Base-by-base conservation (phyloP, 2,329 filamentous ascomycete species). In the Claviceps paspali region DNA sequence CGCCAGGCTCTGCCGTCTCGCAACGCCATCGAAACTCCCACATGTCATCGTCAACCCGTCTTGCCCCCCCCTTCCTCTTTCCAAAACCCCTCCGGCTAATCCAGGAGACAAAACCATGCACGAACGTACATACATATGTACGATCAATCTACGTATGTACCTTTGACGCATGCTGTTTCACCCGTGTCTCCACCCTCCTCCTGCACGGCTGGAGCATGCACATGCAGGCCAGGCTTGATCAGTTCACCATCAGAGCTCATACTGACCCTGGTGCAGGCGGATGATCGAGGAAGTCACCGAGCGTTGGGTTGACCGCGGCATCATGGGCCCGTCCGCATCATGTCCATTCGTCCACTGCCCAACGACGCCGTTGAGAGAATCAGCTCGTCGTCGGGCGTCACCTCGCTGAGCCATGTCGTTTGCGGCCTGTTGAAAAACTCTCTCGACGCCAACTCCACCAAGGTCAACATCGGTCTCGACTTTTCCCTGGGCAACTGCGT, bases 311-410 rank as follows among this genome's bases (percentile, higher is more conserved):
- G 10, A 6, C 26, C 15, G 33, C 21, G 29, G 11, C 34, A 40
- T 18, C 34, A 42, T 38, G 40, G 35, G 38, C 27, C 19, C 28
- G 24, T 31, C 21, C 23, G 41, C 47, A 53, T 43, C 56, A 76
- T 76, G 70, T 70, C 67, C 43, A 88, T 91, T 51, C 66, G 67
- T 45, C 74, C 67, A 35, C 68, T 94, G 41, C 81, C 85, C 10
- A 60, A 70, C 27, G 67, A 82, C 46, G 83, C 82, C 39, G 67
- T 76, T 48, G 73, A 79, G 33, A 83, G 86, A 54, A 79, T 98
- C 60, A 82, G 79, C 52, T 94, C 88, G 1, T 92, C 88, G 0
- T 75, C 76, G n/a, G 66, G 71, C 38, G 79, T 96, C 47, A 81
- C 76, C 2, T 80, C 76, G 31, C 64, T 96, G 23, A 79, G 79